Evolutionary conservation across 2,329 filamentous ascomycete species (phyloP).

Genomic region (Lasiodiplodia hormozganensis): DNA sequence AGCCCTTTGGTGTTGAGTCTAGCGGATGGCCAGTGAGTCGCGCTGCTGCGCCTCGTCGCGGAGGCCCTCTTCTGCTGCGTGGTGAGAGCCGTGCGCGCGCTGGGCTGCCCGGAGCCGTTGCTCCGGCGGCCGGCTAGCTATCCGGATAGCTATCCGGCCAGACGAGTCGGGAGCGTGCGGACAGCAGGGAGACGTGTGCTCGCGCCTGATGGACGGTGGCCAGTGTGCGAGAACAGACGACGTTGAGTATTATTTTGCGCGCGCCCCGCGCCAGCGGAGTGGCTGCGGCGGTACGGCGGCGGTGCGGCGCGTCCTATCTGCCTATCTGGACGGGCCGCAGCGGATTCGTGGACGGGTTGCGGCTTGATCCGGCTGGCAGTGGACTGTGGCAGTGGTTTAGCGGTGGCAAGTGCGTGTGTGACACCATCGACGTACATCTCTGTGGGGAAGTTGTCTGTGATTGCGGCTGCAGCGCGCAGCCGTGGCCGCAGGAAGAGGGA

Average conservation of each 20-base stretch:
- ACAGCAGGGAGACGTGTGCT: conserved; percentile 11
- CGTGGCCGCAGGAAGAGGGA: neutral
- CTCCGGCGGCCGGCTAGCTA: conserved; percentile 23
- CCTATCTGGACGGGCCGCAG: conserved; percentile 23
- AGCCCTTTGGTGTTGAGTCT: conserved; percentile 23
- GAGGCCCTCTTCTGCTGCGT: conserved; percentile 4
- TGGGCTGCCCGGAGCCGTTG: conserved; percentile 10
- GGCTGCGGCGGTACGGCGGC: conserved; percentile 21
- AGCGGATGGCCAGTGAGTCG: conserved; percentile 16
- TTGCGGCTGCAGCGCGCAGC: conserved; percentile 24
- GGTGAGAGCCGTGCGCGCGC: neutral
- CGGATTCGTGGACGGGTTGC: neutral
- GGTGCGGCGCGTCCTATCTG: conserved; percentile 18
- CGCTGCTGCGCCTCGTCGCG: conserved; percentile 22
- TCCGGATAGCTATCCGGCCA: conserved; percentile 24
- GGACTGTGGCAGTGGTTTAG: conserved; percentile 3
- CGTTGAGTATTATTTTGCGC: neutral
- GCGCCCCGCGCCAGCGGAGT: conserved; percentile 3
- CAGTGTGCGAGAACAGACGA: conserved; percentile 18
- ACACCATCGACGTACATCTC: conserved; percentile 26
- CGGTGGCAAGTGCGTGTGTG: conserved; percentile 23
- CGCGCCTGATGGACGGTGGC: conserved; percentile 20
- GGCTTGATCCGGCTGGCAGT: conserved; percentile 7
- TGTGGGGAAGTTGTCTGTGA: conserved; percentile 26
- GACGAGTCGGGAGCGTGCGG: conserved; percentile 14